phyloP scores from a whole-genome alignment of 2,329 filamentous ascomycete genomes.

The Xylaria sp. region DNA sequence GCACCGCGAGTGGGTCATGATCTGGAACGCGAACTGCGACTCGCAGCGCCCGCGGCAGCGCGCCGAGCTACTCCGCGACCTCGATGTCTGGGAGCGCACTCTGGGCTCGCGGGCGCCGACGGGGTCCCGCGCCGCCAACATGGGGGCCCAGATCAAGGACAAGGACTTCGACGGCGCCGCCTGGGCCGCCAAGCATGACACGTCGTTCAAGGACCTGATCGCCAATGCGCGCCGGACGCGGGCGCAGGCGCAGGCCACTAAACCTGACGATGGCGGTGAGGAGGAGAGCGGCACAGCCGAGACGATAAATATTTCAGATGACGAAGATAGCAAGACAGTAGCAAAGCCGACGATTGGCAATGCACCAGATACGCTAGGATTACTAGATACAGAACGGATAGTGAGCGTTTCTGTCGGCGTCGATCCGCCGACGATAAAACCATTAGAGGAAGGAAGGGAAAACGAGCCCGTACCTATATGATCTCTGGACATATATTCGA shows the following conservation, averaged over 20 bases:
- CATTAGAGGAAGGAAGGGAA: not conserved
- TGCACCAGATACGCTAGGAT: constrained; percentile 23
- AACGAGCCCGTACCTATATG: constrained; percentile 4
- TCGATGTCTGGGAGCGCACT: constrained; percentile 88
- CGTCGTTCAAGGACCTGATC: constrained; percentile 82
- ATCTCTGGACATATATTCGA: not conserved
- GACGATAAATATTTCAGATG: constrained; percentile 24
- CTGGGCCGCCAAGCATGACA: constrained; percentile 78
- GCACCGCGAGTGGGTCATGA: constrained; percentile 91
- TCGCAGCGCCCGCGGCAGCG: constrained; percentile 77
- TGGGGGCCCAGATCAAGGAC: constrained; percentile 71
- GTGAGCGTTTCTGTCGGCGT: not conserved
- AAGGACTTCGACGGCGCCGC: constrained; percentile 87
- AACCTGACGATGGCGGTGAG: constrained; percentile 38
- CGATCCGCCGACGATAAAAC: not conserved
- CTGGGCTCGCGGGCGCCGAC: constrained; percentile 70
- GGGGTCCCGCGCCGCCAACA: constrained; percentile 51
- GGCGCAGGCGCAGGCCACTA: constrained; percentile 51
- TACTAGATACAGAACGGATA: not conserved
- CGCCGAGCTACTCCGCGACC: constrained; percentile 76
- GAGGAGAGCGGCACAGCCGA: constrained; percentile 34
- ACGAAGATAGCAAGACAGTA: constrained; percentile 29
- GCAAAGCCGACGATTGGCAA: constrained; percentile 14
- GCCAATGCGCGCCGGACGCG: constrained; percentile 74
- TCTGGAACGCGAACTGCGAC: constrained; percentile 98